Percentiles rank a stretch among this genome's conserved stretches.
phyloP scores from a whole-genome alignment of 495 filamentous ascomycete species.

The Platismatia glauca region DNA sequence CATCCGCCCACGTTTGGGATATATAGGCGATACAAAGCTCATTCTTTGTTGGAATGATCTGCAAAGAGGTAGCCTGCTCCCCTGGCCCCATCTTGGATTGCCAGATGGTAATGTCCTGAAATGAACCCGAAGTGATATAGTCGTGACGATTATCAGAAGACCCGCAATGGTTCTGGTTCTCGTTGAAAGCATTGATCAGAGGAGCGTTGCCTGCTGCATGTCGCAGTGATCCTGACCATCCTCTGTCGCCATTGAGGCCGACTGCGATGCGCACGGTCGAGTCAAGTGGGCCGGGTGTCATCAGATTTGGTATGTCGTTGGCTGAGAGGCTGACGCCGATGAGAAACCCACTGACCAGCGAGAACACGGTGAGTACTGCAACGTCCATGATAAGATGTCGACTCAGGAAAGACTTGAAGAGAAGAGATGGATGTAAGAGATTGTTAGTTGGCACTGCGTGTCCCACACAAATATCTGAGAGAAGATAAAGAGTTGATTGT shows the following conservation, averaged over 20 bases:
- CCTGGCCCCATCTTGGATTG: neutral
- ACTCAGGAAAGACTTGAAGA: too few relatives aligned
- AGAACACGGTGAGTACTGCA: too few relatives aligned
- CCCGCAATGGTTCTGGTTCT: neutral
- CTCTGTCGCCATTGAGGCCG: neutral
- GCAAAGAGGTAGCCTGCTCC: constrained; percentile 12
- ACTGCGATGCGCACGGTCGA: neutral
- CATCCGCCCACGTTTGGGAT: constrained; percentile 10
- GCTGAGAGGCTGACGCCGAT: neutral
- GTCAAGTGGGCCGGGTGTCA: neutral
- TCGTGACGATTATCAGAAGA: rapidly evolving
- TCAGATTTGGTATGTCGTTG: neutral
- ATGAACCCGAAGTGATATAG: neutral
- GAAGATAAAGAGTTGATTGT: too few relatives aligned
- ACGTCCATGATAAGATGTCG: too few relatives aligned
- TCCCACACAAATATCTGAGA: too few relatives aligned
- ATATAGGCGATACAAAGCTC: constrained; percentile 17
- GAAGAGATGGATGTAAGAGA: too few relatives aligned
- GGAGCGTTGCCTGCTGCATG: neutral
- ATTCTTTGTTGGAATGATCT: constrained; percentile 7
- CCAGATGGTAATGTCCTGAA: neutral
- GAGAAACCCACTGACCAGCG: too few relatives aligned
- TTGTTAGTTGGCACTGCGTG: too few relatives aligned
- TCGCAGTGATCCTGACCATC: neutral
- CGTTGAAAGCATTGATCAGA: neutral